Percentiles rank a stretch among this genome's conserved stretches.
These are phyloP conservation scores for Salix exigua DNA, from an alignment of 345 rosid species.

Conservation along the genomic window DNA sequence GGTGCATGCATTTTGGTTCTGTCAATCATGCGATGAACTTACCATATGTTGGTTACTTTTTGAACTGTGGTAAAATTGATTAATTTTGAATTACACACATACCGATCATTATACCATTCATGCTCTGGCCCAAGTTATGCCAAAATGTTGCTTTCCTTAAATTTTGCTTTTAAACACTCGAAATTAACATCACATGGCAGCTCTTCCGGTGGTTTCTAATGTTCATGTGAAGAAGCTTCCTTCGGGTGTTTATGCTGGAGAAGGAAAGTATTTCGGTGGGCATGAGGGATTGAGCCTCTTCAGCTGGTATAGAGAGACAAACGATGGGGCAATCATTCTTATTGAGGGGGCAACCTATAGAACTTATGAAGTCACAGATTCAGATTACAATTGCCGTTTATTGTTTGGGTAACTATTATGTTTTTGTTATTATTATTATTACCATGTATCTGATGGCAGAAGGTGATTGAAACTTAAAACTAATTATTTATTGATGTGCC, in stretches of 20 bases:
- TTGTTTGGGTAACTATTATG: slow-evolving; percentile 65
- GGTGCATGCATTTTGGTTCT: background rate
- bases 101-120: background rate
- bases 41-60: background rate
- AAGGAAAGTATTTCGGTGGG: slow-evolving; percentile 94
- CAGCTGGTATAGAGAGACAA: slow-evolving; percentile 90
- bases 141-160: background rate
- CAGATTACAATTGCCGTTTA: slow-evolving; percentile 75
- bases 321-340: slow-evolving; percentile 63
- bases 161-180: slow-evolving; percentile 18
- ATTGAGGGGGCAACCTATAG: slow-evolving; percentile 65
- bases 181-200: slow-evolving; percentile 45
- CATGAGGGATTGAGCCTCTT: slow-evolving; percentile 80
- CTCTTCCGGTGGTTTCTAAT: slow-evolving; percentile 62
- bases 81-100: background rate
- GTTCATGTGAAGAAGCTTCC: slow-evolving; percentile 64
- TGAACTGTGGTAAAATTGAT: background rate
- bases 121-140: background rate
- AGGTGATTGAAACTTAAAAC: background rate
- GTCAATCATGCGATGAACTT: background rate
- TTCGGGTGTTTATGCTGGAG: slow-evolving; percentile 64
- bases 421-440: slow-evolving; percentile 6
- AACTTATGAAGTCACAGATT: slow-evolving; percentile 73
- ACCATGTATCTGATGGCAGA: too few relatives aligned
- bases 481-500: background rate